These are phyloP conservation scores for Cylindrotheca fusiformis DNA, from an alignment of 108 stramenopile species.

Conservation along the genomic window DNA sequence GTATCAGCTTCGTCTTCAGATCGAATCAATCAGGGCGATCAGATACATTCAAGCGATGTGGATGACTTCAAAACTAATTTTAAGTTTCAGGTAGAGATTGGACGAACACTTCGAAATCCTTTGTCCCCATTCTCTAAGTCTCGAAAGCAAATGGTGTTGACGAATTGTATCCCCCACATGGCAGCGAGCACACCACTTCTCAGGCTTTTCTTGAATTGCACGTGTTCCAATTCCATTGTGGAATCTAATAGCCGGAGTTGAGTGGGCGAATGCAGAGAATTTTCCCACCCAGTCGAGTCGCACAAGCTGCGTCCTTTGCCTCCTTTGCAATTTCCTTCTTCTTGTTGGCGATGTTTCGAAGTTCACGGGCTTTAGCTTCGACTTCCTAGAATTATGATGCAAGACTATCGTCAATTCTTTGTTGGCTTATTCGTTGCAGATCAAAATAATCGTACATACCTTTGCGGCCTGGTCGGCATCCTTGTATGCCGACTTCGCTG, in stretches of 20 bases:
- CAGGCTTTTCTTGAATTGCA: too few species aligned
- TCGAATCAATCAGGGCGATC: too few species aligned
- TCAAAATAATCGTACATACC: constrained; percentile 21
- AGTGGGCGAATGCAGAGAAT: constrained; percentile 72
- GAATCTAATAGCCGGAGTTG: constrained; percentile 60
- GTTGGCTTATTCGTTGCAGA: neutral
- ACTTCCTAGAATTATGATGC: constrained; percentile 23
- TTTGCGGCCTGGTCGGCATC: constrained; percentile 63
- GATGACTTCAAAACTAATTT: too few species aligned
- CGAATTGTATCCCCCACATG: too few species aligned
- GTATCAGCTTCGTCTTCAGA: too few species aligned
- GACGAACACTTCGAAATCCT: too few species aligned
- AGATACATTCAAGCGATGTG: too few species aligned
- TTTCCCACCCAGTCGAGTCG: constrained; percentile 79
- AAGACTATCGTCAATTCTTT: neutral
- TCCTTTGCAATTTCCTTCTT: constrained; percentile 65
- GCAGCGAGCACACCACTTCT: too few species aligned
- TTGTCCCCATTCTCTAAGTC: too few species aligned
- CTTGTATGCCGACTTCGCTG: constrained; percentile 44
- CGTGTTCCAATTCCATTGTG: neutral
- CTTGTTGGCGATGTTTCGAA: constrained; percentile 55
- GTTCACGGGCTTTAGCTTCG: constrained; percentile 46
- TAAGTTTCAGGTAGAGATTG: too few species aligned
- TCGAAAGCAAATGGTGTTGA: too few species aligned
- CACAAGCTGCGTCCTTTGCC: constrained; percentile 83